Evolutionary conservation across 2,329 filamentous ascomycete species (phyloP), one percentile per base, ranked within the genome.

Genomic region (Aspergillus sp.): DNA sequence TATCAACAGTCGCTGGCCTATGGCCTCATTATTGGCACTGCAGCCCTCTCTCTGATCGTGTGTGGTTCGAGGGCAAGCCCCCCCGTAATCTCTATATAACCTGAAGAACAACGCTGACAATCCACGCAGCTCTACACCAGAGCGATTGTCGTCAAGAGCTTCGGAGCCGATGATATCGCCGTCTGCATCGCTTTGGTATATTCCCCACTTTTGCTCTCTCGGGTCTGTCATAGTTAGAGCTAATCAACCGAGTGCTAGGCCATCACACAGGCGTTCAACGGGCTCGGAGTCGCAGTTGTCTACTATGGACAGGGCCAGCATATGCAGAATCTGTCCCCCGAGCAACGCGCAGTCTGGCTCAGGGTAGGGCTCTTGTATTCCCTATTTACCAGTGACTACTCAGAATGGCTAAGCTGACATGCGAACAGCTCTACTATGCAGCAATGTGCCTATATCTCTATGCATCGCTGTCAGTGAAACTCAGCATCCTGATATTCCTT

Each of bases 371-470:
- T 9, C 1, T 7, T 3, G 43, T 19, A 15, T 15, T 21, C 11
- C 27, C 21, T 21, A 21, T 21, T 1, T 21, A 21, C 21, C 9
- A 24, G 6, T 4, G n/a, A 14, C 24, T 5, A 19, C 45, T 19
- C 7, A 1, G 12, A 12, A 31, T 27, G 9, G 35, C 27, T 24
- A 6, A 12, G 12, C 24, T 6, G 17, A 9, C 1, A 9, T 9
- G 0, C 6, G 14, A 27, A 8, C n/a, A 52, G 50, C 19, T 52
- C 4, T 43, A 44, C 4, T 52, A 52, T 15, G 39, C 17, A 3
- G 37, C 50, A 6, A 33, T 52, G 39, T 52, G 50, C 8, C 15
- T 33, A 7, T 52, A 52, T 15, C 50, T 52, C 39, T 44, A 41
- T 17, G 50, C 19, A 21, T 40, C 50, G 9, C 7, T 44, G 37